Conservation (phyloP, 129 eudicot genomes). For the Pseudognaphalium luteoalbum region DNA sequence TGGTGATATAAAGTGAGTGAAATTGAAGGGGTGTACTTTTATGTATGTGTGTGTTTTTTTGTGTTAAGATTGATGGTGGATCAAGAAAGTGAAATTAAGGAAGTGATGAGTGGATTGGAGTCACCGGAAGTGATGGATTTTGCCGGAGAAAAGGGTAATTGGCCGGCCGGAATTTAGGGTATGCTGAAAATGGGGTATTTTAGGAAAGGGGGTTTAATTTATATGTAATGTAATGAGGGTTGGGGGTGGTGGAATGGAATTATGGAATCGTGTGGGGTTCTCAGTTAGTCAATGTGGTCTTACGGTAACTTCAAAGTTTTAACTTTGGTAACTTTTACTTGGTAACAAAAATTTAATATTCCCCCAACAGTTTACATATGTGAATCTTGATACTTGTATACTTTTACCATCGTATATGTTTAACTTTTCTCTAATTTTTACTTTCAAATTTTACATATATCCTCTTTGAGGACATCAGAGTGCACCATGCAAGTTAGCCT, state of each 20-base stretch:
- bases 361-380: too few species aligned
- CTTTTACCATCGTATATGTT: too few species aligned
- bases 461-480: too few species aligned
- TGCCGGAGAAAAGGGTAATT: constrained; percentile 21
- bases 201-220: constrained; percentile 17
- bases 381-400: too few species aligned
- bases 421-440: too few species aligned
- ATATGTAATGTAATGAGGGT: background rate
- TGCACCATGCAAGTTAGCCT: too few species aligned
- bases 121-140: constrained; percentile 16
- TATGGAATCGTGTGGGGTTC: background rate
- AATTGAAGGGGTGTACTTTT: background rate
- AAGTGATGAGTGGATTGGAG: background rate
- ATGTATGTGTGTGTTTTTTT: constrained; percentile 4
- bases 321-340: too few species aligned
- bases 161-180: constrained; percentile 36
- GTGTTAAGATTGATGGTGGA: constrained; percentile 22
- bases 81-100: background rate
- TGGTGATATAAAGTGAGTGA: background rate
- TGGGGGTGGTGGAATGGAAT: constrained; percentile 5
- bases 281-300: constrained; percentile 10
- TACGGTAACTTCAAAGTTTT: background rate
- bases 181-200: background rate
- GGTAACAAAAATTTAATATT: too few species aligned
- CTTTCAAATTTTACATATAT: too few species aligned